Percentiles rank a stretch among this genome's conserved stretches.
These are phyloP conservation scores for Barnettozyma sucrosica DNA, from an alignment of 805 yeast genomes.

Conservation along the genomic window DNA sequence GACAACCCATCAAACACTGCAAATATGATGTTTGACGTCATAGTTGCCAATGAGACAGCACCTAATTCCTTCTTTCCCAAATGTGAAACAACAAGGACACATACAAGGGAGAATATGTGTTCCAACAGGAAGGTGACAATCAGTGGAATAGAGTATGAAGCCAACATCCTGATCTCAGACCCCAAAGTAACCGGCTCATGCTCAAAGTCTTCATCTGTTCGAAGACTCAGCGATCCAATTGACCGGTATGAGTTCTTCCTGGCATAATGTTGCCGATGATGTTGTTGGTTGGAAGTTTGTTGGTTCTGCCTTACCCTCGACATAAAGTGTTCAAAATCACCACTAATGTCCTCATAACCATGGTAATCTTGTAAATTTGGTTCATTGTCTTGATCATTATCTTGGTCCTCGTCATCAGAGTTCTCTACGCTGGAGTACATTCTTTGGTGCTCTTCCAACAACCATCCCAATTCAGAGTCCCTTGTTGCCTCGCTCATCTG, in stretches of 20 bases:
- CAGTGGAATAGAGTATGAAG: slow-evolving; percentile 48
- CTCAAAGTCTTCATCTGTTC: slow-evolving; percentile 24
- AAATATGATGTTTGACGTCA: slow-evolving; percentile 77
- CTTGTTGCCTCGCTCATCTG: slow-evolving; percentile 27
- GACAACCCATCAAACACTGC: slow-evolving; percentile 80
- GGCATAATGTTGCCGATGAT: neutral
- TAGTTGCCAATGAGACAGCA: slow-evolving; percentile 76
- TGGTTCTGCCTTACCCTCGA: slow-evolving; percentile 20
- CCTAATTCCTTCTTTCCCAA: slow-evolving; percentile 75
- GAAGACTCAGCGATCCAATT: slow-evolving; percentile 19
- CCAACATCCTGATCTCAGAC: slow-evolving; percentile 31
- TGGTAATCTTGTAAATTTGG: slow-evolving; percentile 14
- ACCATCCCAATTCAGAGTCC: slow-evolving; percentile 34
- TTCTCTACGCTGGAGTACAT: slow-evolving; percentile 28
- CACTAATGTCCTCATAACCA: slow-evolving; percentile 22
- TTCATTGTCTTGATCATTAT: slow-evolving; percentile 13
- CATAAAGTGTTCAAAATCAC: slow-evolving; percentile 19
- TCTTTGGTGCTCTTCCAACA: slow-evolving; percentile 35
- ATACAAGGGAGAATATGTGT: slow-evolving; percentile 49
- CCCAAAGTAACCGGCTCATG: slow-evolving; percentile 31
- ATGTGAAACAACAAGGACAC: slow-evolving; percentile 70
- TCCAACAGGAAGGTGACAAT: slow-evolving; percentile 53
- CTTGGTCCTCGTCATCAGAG: slow-evolving; percentile 18
- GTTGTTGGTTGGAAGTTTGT: neutral
- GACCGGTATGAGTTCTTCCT: slow-evolving; percentile 20